Evolutionary conservation across 257 asterid species (phyloP), one percentile per base, ranked within the genome.

Genomic region (Gynochthodes officinalis): DNA sequence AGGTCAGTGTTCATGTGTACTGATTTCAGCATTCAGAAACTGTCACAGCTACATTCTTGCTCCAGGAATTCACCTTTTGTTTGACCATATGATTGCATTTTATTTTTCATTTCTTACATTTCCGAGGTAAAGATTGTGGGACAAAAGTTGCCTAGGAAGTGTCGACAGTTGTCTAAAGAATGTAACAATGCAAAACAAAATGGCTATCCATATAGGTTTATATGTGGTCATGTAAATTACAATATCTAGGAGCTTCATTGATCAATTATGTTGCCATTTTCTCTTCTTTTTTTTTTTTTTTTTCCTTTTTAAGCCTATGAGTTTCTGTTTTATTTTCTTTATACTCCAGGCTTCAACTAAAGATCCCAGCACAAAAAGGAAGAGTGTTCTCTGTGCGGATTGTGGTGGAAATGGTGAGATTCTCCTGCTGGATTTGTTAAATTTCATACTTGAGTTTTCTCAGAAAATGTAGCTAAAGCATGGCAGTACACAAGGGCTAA

Each of bases 401-500:
- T 82, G 86, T 79, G 79, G 76, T 6, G 84, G 82, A 76, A 79
- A 79, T 69, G 86, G 86, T 82, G 49, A 72, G 74, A 42, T 43
- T 2, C 50, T 0, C 4, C 11, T 46, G 57, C 15, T 43, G 7
- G 14, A 21, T 33, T 60, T 60, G 19, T 60, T 16, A 32, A 39
- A 30, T 16, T 15, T 21, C 15, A 18, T 59, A 15, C 18, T 60
- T 37, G 48, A 62, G 49, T 9, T 35, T 35, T 37, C 1, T 35
- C 43, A 16, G 5, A 4, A 61, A 61, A 30, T 59, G 19, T 59
- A 14, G n/a, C 40, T 59, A 16, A 59, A 18, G n/a, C 14, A 30
- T 32, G 6, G 63, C 18, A 27, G 15, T 60, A 13, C 13, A 5
- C 2, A 33, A 32, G 66, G 66, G 0, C 64, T 27, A 13, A n/a